A percentile compares a stretch with the other conserved stretches of the same genome.
Evolutionary conservation across 106 monocot species (phyloP).

Genomic region (Xerophyta viscosa): DNA sequence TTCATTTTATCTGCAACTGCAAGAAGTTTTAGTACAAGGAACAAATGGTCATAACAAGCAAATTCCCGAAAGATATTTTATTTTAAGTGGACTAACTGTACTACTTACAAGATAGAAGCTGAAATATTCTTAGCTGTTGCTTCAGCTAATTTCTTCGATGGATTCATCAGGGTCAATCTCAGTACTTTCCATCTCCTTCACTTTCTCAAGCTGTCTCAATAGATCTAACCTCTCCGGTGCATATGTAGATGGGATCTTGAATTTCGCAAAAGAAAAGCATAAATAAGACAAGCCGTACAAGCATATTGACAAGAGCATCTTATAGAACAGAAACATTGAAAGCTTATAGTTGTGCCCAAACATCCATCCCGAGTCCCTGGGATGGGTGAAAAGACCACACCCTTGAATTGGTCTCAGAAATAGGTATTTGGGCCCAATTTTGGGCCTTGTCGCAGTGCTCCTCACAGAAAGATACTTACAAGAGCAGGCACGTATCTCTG

Average conservation of each 20-base stretch:
- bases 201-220: slow-evolving; percentile 89
- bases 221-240: slow-evolving; percentile 84
- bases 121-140: slow-evolving; percentile 8
- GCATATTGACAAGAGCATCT: neutral
- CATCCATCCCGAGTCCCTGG: too few species aligned
- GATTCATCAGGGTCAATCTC: slow-evolving; percentile 44
- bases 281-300: neutral
- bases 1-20: too few species aligned
- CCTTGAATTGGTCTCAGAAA: too few species aligned
- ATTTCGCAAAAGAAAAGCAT: neutral
- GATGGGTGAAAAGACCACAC: too few species aligned
- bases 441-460: too few species aligned
- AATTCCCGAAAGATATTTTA: too few species aligned
- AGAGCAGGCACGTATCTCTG: slow-evolving; percentile 90
- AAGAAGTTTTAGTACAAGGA: too few species aligned
- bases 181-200: slow-evolving; percentile 60
- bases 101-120: neutral
- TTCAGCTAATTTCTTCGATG: slow-evolving; percentile 10
- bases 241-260: slow-evolving; percentile 93
- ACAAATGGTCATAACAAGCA: too few species aligned
- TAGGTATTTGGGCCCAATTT: too few species aligned
- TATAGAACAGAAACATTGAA: too few species aligned
- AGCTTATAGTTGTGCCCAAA: too few species aligned
- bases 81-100: too few species aligned
- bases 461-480: slow-evolving; percentile 25